Conservation (phyloP, 1,284 basidiomycete species). For the Malassezia arunalokei region DNA sequence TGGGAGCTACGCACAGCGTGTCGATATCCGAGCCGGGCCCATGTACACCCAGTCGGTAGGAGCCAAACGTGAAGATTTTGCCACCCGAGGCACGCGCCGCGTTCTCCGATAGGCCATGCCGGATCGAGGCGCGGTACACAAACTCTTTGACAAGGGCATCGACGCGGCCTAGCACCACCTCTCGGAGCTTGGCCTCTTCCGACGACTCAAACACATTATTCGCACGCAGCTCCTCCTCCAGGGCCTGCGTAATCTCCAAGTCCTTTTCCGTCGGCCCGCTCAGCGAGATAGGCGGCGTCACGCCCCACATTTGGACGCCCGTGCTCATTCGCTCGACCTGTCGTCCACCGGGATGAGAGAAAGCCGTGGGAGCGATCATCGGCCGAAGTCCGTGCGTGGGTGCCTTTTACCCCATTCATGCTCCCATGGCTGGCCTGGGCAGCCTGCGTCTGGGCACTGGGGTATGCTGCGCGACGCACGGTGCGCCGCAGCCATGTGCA, state of each 20-base stretch:
- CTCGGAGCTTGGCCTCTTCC: constrained; percentile 75
- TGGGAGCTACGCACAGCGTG: constrained; percentile 93
- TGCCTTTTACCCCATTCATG: too few relatives aligned
- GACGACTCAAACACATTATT: constrained; percentile 83
- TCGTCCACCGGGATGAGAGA: neutral
- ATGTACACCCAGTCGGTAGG: constrained; percentile 71
- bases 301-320: constrained; percentile 39
- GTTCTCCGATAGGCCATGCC: constrained; percentile 69
- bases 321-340: constrained; percentile 2
- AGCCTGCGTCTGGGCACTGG: too few relatives aligned
- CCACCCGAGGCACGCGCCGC: constrained; percentile 78
- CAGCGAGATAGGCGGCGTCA: constrained; percentile 74
- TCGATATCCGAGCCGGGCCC: constrained; percentile 95
- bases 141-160: constrained; percentile 85
- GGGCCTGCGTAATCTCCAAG: constrained; percentile 58
- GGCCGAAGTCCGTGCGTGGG: constrained; percentile 12
- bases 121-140: constrained; percentile 69
- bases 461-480: too few relatives aligned
- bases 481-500: too few relatives aligned
- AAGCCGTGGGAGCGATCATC: neutral
- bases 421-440: too few relatives aligned
- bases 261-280: constrained; percentile 40
- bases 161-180: constrained; percentile 80
- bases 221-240: constrained; percentile 75
- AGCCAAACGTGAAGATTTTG: constrained; percentile 98